Conservation (phyloP, 208 protist species). For the Leishmania turanica region DNA sequence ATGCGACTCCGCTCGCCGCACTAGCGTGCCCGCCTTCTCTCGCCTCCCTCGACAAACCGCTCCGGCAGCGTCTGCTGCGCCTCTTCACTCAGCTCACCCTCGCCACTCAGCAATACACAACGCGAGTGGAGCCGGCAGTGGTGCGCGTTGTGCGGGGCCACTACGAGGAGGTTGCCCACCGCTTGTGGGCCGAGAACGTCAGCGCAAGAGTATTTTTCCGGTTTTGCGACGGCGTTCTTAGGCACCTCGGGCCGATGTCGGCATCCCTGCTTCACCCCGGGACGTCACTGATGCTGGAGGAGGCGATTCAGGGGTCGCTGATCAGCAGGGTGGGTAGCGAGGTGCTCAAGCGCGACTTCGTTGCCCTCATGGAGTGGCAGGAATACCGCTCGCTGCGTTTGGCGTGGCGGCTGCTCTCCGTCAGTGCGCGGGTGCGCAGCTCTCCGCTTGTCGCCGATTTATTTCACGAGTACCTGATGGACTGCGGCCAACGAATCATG, state of each 20-base stretch:
- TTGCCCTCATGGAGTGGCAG: slow-evolving; percentile 26
- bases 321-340: slow-evolving; percentile 35
- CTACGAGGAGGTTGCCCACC: slow-evolving; percentile 33
- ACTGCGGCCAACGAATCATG: slow-evolving; percentile 27
- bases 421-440: slow-evolving; percentile 27
- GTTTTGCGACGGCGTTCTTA: slow-evolving; percentile 38
- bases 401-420: slow-evolving; percentile 50
- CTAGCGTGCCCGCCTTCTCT: slow-evolving; percentile 24
- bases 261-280: slow-evolving; percentile 42
- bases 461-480: slow-evolving; percentile 71
- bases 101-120: slow-evolving; percentile 52
- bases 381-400: slow-evolving; percentile 39
- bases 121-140: slow-evolving; percentile 50
- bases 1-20: background rate
- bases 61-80: slow-evolving; percentile 29
- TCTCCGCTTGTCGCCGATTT: slow-evolving; percentile 15
- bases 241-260: slow-evolving; percentile 35
- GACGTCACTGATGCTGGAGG: slow-evolving; percentile 51
- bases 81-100: slow-evolving; percentile 53
- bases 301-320: slow-evolving; percentile 39
- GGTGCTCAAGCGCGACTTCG: slow-evolving; percentile 56
- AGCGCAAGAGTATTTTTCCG: slow-evolving; percentile 38
- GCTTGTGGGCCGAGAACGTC: slow-evolving; percentile 36
- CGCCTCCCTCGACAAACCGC: slow-evolving; percentile 9
- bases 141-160: slow-evolving; percentile 33